Base-by-base conservation (phyloP, 2,329 filamentous ascomycete genomes). In the Beauveria australis region DNA sequence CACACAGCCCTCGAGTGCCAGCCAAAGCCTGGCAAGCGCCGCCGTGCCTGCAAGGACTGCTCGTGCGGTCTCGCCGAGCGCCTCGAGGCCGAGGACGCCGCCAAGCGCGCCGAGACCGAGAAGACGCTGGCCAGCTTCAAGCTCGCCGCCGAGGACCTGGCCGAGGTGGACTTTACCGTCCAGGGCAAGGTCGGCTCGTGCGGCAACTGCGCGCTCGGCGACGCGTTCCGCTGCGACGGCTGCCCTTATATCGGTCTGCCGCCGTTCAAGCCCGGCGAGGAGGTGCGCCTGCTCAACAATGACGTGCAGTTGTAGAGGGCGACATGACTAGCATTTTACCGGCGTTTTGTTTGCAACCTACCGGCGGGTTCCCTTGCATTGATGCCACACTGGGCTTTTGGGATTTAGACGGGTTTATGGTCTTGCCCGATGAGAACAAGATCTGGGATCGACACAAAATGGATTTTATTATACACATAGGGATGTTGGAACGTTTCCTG, bases 41-140 rank as follows among this genome's bases (percentile, higher is more conserved):
- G 93, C 60, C 87, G 92, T 64, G 92, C 94, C 61, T 99, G 94
- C 81, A 97, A 99, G 77, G 94, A 99, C 78, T 99, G 94, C 79
- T 93, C 90, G 9, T 99, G 94, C 71, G 94, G 94, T 55, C 85
- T 99, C 28, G 91, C 92, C 26, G 85, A 94, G 72, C 86, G 88
- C 63, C 76, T 97, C 55, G 89, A 91, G 67, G 88, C 87, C n/a
- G 91, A 97, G 78, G 94, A 97, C 74, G 80, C 79, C 48, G 81
- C 85, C 69, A 82, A 91, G 61, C 80, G 91, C 53, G 84, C 86
- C 69, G 80, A 86, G n/a, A 79, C 91, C 62, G 72, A 77, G 61
- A 71, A 71, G 59, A 89, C 89, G 73, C 81, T 97, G 52, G 84
- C 82, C 54, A 80, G 85, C 22, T 78, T 91, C 64, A 90, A 89